Evolutionary conservation across 2,329 filamentous ascomycete species (phyloP), one percentile per base, ranked within the genome.

Genomic region (Aspergillus awamori): DNA sequence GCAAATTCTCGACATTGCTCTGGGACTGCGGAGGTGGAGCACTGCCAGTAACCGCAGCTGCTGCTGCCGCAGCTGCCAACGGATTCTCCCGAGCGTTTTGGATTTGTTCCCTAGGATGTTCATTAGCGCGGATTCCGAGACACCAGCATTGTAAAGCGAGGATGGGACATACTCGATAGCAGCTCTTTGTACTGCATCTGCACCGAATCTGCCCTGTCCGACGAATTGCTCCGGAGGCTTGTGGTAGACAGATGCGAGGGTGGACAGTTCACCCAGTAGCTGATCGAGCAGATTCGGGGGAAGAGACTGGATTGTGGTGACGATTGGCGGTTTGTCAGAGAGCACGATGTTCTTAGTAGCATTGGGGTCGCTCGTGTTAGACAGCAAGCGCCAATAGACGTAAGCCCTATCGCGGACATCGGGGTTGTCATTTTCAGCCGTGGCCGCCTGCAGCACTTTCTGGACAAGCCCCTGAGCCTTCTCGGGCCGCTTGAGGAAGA

Each of bases 211-310:
- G 45, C 95, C 95, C 79, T 96, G 93, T 68, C 95, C 95, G 60
- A 99, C 89, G 77, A 99, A 99, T n/a, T 94, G 93, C 84, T 96
- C 92, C 48, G 95, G 93, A 8, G 93, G 93, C 80, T 97, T 98
- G 86, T 99, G 95, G 80, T 99, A 99, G 22, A 99, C 95, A 1
- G 94, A 98, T 7, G 95, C 93, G 30, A 99, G 86, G 8, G 95
- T 97, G 11, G 94, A 98, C 33, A 99, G 86, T 77, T 99, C 94
- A 8, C 85, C 84, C 8, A 99, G 86, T n/a, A 99, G 87, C 76
- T 93, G 89, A 63, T 99, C 94, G 47, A 99, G 85, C 6, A 99
- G 84, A 36, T 88, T 83, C 5, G 90, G 86, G 1, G 95, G 93
- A 30, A 98, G 84, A 60, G 91, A 94, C 60, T 91, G 91, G 80